Evolutionary conservation across 1,284 basidiomycete species (phyloP), one percentile per base, ranked within the genome.

Genomic region (Heterobasidion irregulare): DNA sequence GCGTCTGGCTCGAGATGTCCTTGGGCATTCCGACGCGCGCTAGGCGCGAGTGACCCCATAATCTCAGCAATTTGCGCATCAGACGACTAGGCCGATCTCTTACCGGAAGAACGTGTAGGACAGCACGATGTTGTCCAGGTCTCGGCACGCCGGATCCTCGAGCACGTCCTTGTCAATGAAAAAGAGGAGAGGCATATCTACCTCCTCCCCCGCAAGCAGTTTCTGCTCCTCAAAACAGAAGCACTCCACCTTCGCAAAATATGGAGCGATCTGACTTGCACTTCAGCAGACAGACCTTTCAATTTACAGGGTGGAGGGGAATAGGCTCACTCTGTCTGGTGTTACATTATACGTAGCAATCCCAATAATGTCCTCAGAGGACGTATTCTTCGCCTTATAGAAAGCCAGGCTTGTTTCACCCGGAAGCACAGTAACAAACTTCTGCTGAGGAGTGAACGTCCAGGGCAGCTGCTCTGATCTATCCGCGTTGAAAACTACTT

Each of bases 201-300:
- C 92, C 70, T 98, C 95, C 72, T 99, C 97, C 19, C 90, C 89
- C 0, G 96, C 95, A 19, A 98, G 75, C 16, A 99, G 81, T 64
- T 89, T 92, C 71, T 99, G 97, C 69, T 99, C 97, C 70, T 99
- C 97, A 64, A 99, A 99, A 72, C 97, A 99, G 77, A 99, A 99
- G 64, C 97, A 99, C 71, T 99, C 97, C 8, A 99, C 94, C 75
- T 99, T 99, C 56, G 95, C 93, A 68, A 99, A 99, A 71, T 98
- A 99, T 0, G 96, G 94, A 6, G 97, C 97, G 62, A 98, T 84
- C 93, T 98, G 66, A 1, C 49, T 54, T 48, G 35, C 32, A 35
- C 18, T 10, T 56, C n/a, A 52, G 6, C 15, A n/a, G 15, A 49
- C 15, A n/a, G 15, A 49, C 13, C 16, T 12, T 10, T 47, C 16